These are phyloP conservation scores for Ceratocystis colombiana DNA, from an alignment of 2,329 filamentous ascomycete species.

Conservation along the genomic window DNA sequence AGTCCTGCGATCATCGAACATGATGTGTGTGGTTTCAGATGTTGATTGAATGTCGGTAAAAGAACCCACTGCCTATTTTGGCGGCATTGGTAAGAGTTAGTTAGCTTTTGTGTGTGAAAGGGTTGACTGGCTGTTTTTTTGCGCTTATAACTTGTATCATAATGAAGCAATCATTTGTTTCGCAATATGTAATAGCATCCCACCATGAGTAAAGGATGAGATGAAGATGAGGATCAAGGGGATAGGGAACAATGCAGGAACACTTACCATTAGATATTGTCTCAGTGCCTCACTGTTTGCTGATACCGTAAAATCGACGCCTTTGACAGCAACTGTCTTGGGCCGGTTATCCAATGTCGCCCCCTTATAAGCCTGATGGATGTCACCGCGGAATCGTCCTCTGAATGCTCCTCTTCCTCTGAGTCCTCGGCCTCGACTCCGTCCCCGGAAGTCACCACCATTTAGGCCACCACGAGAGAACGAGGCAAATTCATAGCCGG, in stretches of 20 bases:
- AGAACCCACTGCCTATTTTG: conserved; percentile 49
- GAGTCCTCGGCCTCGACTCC: conserved; percentile 37
- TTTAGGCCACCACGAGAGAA: conserved; percentile 9
- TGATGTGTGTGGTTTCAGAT: conserved; percentile 42
- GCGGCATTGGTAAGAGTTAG: background rate
- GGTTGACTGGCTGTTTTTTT: background rate
- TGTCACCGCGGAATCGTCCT: conserved; percentile 32
- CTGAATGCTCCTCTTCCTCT: conserved; percentile 32
- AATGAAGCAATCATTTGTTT: conserved; percentile 19
- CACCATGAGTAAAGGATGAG: conserved; percentile 10
- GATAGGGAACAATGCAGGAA: background rate
- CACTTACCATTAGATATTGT: conserved; percentile 58
- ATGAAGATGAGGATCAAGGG: background rate
- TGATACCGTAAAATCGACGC: conserved; percentile 51
- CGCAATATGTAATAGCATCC: conserved; percentile 2
- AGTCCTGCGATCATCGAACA: conserved; percentile 57
- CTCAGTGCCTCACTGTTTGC: conserved; percentile 59
- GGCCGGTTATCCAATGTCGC: conserved; percentile 69
- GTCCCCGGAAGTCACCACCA: conserved; percentile 28
- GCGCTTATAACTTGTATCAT: conserved; percentile 28
- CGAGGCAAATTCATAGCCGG: conserved; percentile 22
- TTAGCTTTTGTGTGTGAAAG: conserved; percentile 2
- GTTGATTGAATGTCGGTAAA: conserved; percentile 48
- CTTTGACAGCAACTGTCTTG: conserved; percentile 54
- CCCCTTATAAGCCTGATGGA: conserved; percentile 47